phyloP scores from a whole-genome alignment of 306 rosid genomes.

The Pyrus betulifolia region DNA sequence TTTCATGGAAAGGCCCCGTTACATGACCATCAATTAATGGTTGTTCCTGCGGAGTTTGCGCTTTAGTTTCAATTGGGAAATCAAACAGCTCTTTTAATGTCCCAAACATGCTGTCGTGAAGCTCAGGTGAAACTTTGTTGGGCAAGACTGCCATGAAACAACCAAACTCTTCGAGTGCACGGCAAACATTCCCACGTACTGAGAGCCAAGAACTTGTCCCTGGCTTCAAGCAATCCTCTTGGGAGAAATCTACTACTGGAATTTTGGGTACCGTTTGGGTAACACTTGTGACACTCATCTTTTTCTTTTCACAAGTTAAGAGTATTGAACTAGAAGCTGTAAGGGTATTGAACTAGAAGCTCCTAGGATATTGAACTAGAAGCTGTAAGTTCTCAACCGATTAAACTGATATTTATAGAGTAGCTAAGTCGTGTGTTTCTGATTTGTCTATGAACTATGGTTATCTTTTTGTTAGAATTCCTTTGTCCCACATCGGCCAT shows the following conservation, averaged over 20 bases:
- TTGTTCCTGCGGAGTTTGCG: no score
- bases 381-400: no score
- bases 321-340: no score
- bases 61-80: background rate
- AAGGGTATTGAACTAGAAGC: no score
- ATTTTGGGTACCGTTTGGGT: background rate
- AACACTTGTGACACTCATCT: background rate
- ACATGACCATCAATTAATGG: background rate
- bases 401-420: no score
- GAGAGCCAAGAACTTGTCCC: constrained; percentile 11
- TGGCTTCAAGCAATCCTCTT: background rate
- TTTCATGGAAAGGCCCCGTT: background rate
- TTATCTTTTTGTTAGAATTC: no score
- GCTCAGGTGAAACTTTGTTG: background rate
- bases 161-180: constrained; percentile 13
- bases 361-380: no score
- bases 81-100: constrained; percentile 6
- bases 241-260: background rate
- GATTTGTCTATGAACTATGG: no score
- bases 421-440: no score
- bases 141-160: constrained; percentile 10
- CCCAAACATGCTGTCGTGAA: background rate
- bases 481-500: no score
- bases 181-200: constrained; percentile 1
- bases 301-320: background rate